These are phyloP conservation scores for Triglochin maritima DNA, from an alignment of 106 monocot species.

Conservation along the genomic window DNA sequence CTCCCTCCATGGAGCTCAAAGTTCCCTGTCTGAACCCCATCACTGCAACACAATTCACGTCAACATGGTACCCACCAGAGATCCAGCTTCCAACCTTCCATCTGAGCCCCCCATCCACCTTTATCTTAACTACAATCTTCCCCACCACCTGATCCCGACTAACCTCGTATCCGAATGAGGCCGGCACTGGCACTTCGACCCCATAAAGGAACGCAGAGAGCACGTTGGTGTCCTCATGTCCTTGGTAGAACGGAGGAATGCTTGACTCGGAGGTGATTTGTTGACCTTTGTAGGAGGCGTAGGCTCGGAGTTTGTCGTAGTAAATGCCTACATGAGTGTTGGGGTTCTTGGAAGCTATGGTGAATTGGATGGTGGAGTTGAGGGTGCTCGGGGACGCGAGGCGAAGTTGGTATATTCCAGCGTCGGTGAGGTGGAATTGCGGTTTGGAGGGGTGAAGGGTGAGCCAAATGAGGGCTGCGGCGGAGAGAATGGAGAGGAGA, in stretches of 20 bases:
- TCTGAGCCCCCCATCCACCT: constrained; percentile 47
- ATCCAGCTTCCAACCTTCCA: constrained; percentile 80
- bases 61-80: constrained; percentile 42
- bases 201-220: constrained; percentile 41
- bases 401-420: constrained; percentile 30
- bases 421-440: constrained; percentile 45
- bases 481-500: constrained; percentile 32
- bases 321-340: constrained; percentile 54
- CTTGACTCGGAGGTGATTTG: constrained; percentile 39
- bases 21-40: constrained; percentile 14
- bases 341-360: constrained; percentile 52
- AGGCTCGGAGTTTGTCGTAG: constrained; percentile 43
- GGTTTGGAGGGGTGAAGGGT: constrained; percentile 66
- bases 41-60: constrained; percentile 46
- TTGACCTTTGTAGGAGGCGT: constrained; percentile 49
- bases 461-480: constrained; percentile 40
- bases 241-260: constrained; percentile 60
- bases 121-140: constrained; percentile 23
- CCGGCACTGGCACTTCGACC: constrained; percentile 23
- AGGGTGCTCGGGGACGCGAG: constrained; percentile 29
- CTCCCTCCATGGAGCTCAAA: constrained; percentile 30
- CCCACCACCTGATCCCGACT: constrained; percentile 38
- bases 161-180: constrained; percentile 35
- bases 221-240: constrained; percentile 35
- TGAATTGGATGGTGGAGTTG: constrained; percentile 60